Conservation (phyloP, 164 flowering plant genomes). For the Piper betle region DNA sequence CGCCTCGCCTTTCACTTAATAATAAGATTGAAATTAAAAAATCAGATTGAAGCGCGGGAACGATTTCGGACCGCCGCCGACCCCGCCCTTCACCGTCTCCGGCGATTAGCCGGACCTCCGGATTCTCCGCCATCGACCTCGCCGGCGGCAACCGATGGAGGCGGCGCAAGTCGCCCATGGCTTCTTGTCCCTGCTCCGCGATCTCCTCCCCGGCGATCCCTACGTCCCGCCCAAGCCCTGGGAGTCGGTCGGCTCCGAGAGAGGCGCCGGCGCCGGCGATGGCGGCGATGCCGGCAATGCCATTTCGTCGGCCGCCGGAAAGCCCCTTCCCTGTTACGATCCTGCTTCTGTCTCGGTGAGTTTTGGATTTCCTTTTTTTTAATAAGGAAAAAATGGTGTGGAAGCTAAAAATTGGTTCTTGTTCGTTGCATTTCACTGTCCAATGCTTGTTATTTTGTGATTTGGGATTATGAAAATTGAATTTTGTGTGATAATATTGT, state of each 20-base stretch:
- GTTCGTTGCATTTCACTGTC: neutral
- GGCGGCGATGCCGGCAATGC: conserved; percentile 12
- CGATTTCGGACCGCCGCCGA: too few relatives aligned
- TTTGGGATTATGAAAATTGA: neutral
- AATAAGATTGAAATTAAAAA: too few relatives aligned
- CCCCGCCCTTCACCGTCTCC: too few relatives aligned
- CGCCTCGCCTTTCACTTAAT: too few relatives aligned
- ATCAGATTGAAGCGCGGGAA: too few relatives aligned
- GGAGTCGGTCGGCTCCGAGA: conserved; percentile 59
- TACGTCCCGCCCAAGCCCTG: conserved; percentile 65
- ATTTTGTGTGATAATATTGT: neutral
- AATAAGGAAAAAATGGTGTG: too few relatives aligned
- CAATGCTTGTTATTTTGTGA: neutral
- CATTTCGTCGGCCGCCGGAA: conserved; percentile 3
- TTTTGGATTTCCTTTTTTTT: neutral
- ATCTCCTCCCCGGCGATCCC: conserved; percentile 48
- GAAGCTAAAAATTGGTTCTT: conserved; percentile 1
- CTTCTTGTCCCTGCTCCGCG: too few relatives aligned
- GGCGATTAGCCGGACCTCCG: too few relatives aligned
- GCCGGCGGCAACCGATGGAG: too few relatives aligned
- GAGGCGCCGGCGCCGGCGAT: too few relatives aligned
- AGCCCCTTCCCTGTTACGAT: conserved; percentile 7
- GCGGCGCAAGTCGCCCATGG: too few relatives aligned
- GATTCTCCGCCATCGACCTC: too few relatives aligned
- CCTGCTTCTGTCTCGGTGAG: conserved; percentile 38